Conservation (phyloP, 805 yeast genomes). For the Wickerhamiella vanderwaltii region DNA sequence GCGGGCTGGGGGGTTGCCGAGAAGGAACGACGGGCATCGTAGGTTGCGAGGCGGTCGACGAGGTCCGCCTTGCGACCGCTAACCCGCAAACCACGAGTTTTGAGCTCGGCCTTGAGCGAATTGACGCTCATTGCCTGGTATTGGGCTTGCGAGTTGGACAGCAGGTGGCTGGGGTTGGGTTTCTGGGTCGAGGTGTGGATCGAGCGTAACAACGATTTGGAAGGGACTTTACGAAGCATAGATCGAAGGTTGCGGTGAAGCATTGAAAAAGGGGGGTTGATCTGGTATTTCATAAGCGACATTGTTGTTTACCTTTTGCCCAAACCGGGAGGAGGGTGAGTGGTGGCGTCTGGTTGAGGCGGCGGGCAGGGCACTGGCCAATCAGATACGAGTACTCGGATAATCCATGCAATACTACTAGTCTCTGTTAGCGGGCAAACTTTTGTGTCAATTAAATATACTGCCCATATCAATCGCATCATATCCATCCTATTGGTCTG, state of each 20-base stretch:
- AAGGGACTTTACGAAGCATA: constrained; percentile 20
- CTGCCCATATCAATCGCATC: no score
- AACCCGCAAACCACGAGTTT: constrained; percentile 45
- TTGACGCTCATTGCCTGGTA: constrained; percentile 38
- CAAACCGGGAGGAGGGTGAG: no score
- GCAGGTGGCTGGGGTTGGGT: constrained; percentile 26
- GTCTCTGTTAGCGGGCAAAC: no score
- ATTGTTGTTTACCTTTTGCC: constrained; percentile 5
- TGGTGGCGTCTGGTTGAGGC: no score
- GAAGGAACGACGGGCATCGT: constrained; percentile 19
- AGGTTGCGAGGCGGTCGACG: constrained; percentile 28
- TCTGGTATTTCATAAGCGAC: no score
- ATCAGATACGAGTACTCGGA: no score
- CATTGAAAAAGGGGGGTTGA: no score
- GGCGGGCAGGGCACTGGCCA: no score
- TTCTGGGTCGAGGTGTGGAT: constrained; percentile 23
- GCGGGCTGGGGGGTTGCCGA: constrained; percentile 16
- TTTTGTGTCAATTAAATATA: no score
- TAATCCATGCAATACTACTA: no score
- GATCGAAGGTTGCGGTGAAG: no score
- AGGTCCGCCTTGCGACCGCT: constrained; percentile 52
- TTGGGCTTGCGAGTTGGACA: constrained; percentile 20
- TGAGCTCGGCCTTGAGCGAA: constrained; percentile 46
- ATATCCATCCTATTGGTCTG: no score
- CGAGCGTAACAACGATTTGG: constrained; percentile 20